These are phyloP conservation scores for Buxus sempervirens DNA, from an alignment of 164 flowering plant genomes.

Conservation along the genomic window DNA sequence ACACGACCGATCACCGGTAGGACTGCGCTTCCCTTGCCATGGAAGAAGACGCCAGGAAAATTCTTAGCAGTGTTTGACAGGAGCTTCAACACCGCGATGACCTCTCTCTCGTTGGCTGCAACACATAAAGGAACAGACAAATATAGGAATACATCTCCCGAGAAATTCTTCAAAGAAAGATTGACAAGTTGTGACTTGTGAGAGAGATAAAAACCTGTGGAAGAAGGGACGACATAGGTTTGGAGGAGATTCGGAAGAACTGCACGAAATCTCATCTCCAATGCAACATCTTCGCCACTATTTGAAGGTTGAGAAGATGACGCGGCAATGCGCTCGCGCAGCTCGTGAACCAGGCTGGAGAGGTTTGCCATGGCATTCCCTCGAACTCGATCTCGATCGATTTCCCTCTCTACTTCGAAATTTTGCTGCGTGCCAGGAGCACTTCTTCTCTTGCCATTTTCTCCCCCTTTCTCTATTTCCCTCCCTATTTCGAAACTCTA, in stretches of 20 bases:
- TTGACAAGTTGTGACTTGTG: constrained; percentile 5
- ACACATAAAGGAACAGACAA: background rate
- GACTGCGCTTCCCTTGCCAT: constrained; percentile 68
- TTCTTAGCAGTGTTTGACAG: constrained; percentile 69
- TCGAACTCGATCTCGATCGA: background rate
- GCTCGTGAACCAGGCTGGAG: constrained; percentile 87
- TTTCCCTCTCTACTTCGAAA: constrained; percentile 9
- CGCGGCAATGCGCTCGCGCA: constrained; percentile 87
- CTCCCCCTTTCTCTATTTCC: no score
- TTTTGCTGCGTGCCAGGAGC: no score
- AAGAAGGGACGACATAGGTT: constrained; percentile 73
- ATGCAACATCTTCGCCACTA: constrained; percentile 46
- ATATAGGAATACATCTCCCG: background rate
- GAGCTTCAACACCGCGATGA: constrained; percentile 76
- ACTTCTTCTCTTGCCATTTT: no score
- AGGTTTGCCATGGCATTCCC: constrained; percentile 56
- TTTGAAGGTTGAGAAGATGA: constrained; percentile 58
- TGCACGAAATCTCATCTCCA: constrained; percentile 68
- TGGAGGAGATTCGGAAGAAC: constrained; percentile 87
- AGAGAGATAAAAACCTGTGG: constrained; percentile 44
- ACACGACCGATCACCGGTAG: constrained; percentile 77
- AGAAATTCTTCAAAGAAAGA: background rate
- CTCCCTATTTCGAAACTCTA: no score
- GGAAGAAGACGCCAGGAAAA: constrained; percentile 82
- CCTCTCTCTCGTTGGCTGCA: constrained; percentile 89